Conservation (phyloP, 2,329 filamentous ascomycete genomes). For the Rhinocladiella mackenziei region DNA sequence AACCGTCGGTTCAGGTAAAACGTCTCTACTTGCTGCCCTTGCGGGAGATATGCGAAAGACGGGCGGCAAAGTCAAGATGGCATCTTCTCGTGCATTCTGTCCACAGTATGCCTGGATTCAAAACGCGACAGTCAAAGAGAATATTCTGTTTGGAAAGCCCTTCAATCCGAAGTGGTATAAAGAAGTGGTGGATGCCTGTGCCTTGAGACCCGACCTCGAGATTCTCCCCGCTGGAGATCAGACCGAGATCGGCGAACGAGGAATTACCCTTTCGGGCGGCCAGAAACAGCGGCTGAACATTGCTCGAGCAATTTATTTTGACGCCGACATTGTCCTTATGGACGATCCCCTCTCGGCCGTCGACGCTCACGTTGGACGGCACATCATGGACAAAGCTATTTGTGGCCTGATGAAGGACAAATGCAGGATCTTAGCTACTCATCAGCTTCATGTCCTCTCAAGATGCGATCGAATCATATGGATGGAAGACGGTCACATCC, state of each 20-base stretch:
- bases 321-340: constrained; percentile 60
- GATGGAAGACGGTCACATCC: constrained; percentile 82
- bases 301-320: constrained; percentile 68
- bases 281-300: constrained; percentile 96
- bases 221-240: constrained; percentile 86
- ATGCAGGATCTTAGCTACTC: constrained; percentile 85
- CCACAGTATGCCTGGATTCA: constrained; percentile 98
- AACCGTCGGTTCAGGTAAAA: constrained; percentile 85
- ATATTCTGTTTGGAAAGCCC: constrained; percentile 83
- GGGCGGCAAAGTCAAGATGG: constrained; percentile 66
- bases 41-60: constrained; percentile 93
- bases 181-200: constrained; percentile 79
- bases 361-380: constrained; percentile 57
- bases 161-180: constrained; percentile 75
- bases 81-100: constrained; percentile 81
- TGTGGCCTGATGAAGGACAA: constrained; percentile 83
- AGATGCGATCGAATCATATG: constrained; percentile 89
- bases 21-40: constrained; percentile 78
- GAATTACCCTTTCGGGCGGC: constrained; percentile 91
- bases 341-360: constrained; percentile 59
- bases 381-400: constrained; percentile 91
- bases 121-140: constrained; percentile 79
- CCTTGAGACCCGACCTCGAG: constrained; percentile 77
- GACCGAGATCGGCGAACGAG: constrained; percentile 92
- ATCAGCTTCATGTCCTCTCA: constrained; percentile 88